Percentiles rank a stretch among this genome's conserved stretches.
Conservation (phyloP, 345 rosid genomes). For the Brassica carinata region DNA sequence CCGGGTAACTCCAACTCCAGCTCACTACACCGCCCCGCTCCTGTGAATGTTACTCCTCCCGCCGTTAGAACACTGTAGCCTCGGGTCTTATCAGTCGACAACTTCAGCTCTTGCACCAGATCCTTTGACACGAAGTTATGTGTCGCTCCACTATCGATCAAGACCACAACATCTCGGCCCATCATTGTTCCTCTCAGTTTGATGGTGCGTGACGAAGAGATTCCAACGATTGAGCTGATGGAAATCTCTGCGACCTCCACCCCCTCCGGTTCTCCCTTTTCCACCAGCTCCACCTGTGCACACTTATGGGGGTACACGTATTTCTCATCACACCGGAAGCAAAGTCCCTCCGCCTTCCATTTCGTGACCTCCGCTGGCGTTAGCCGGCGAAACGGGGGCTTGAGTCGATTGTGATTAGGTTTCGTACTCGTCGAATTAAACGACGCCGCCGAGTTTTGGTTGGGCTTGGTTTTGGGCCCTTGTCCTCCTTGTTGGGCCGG, state of each 20-base stretch:
- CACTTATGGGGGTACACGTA: background rate
- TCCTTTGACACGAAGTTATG: too few relatives aligned
- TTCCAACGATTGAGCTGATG: background rate
- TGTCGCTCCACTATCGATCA: too few relatives aligned
- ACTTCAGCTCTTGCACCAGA: background rate
- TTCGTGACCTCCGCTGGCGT: background rate
- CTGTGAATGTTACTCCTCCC: background rate
- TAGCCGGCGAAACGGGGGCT: background rate
- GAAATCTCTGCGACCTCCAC: background rate
- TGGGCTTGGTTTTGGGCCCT: too few relatives aligned
- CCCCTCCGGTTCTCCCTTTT: background rate
- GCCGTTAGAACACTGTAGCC: background rate
- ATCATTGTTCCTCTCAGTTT: too few relatives aligned
- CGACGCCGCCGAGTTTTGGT: too few relatives aligned
- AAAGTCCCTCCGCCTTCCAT: background rate
- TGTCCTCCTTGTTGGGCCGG: too few relatives aligned
- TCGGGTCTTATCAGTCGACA: background rate
- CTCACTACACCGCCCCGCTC: background rate
- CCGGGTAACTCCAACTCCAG: background rate
- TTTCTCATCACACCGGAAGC: background rate
- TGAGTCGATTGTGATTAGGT: background rate
- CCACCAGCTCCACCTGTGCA: background rate
- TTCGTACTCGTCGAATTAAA: too few relatives aligned
- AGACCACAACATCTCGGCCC: too few relatives aligned
- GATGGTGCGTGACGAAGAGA: background rate